Conservation (phyloP, 2,329 filamentous ascomycete genomes). For the Claviceps sp. region DNA sequence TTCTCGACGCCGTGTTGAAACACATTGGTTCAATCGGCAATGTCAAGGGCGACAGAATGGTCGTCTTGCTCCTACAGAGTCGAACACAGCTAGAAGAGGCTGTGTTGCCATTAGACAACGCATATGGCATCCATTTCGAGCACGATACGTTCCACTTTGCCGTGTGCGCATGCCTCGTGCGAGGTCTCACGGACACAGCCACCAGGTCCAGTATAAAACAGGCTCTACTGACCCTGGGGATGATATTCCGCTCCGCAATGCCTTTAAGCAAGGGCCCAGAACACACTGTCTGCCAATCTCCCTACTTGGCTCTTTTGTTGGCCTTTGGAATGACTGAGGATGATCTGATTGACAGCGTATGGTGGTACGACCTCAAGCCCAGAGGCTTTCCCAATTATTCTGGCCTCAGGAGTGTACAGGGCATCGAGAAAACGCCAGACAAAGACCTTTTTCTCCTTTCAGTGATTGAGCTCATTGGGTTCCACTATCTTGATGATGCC, state of each 20-base stretch:
- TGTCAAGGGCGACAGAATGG: conserved; percentile 45
- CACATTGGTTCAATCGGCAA: conserved; percentile 51
- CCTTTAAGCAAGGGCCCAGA: conserved; percentile 1
- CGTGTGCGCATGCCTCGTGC: conserved; percentile 48
- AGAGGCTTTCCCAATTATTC: conserved; percentile 17
- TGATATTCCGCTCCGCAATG: conserved; percentile 14
- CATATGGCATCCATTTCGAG: conserved; percentile 52
- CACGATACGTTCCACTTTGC: conserved; percentile 54
- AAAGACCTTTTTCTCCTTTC: conserved; percentile 49
- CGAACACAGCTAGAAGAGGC: conserved; percentile 47
- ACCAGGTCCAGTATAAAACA: conserved; percentile 46
- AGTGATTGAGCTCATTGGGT: conserved; percentile 52
- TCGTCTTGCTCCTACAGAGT: conserved; percentile 46
- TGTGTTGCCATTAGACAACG: conserved; percentile 46
- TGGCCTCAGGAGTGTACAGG: conserved; percentile 13
- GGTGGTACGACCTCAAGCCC: conserved; percentile 42
- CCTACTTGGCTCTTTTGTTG: conserved; percentile 47
- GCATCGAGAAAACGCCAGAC: conserved; percentile 37
- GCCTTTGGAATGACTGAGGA: conserved; percentile 41
- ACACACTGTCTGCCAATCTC: conserved; percentile 25
- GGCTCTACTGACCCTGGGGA: conserved; percentile 42
- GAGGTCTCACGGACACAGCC: conserved; percentile 48
- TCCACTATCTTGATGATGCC: conserved; percentile 48
- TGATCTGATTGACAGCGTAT: conserved; percentile 50
- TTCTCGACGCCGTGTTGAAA: conserved; percentile 49